Base-by-base conservation (phyloP, 345 rosid genomes). In the Murraya koenigii region DNA sequence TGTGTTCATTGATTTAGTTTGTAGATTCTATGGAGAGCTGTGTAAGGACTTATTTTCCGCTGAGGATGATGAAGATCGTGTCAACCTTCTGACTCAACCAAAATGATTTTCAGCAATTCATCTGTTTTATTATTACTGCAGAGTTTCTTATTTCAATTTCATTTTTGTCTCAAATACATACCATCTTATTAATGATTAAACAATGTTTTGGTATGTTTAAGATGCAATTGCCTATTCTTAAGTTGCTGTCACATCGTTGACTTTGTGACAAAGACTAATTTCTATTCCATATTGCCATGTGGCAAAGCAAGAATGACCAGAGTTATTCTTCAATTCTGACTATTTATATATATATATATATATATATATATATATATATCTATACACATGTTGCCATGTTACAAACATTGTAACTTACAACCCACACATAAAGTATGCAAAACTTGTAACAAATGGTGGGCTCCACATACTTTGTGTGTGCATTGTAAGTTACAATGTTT, bases 11-110 rank as follows among this genome's bases (percentile, higher is more conserved):
- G 92, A 86, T 82, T 76, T 95, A 72, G 98, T 93, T 44, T 86
- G 90, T 62, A 82, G 89, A 79, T 93, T 93, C 88, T 90, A 93
- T 36, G 96, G 91, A 19, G 99, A 94, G 80, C 87, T 91, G n/a
- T 94, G 97, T 79, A 89, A 81, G 82, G 91, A 88, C 72, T 79
- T 85, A 82, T 89, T 91, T 72, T 80, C 84, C 14, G 60, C 86
- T 2, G 67, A 70, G 6, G 79, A 75, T 25, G 74, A 73, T 28
- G 68, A 78, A 44, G 49, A 11, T 44, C 49, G 0, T 44, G 17
- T 4, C 49, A 44, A 44, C 49, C 17, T 44, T 11, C 52, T 39
- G 22, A 52, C n/a, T 52, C 56, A 52, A 52, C 56, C n/a, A 52
- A 52, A 17, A 52, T 52, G 56, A 52, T 52, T 52, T 52, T 7